Percentiles rank a stretch among this genome's conserved stretches.
These are phyloP conservation scores for Sporothrix dimorphospora DNA, from an alignment of 2,329 filamentous ascomycete genomes.

Conservation along the genomic window DNA sequence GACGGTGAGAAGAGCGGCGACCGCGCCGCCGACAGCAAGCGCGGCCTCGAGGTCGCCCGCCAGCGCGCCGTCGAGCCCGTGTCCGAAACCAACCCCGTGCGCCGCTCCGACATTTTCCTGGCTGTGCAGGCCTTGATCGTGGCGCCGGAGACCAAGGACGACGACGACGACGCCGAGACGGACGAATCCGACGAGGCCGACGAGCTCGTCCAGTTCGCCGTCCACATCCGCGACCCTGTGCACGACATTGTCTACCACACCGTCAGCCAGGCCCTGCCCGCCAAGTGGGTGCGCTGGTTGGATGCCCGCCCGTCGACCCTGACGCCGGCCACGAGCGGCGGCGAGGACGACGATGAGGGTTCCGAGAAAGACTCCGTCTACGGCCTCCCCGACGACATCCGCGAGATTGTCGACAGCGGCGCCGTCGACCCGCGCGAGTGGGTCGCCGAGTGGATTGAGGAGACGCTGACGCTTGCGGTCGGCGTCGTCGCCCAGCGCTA, in stretches of 20 bases:
- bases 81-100: constrained; percentile 83
- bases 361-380: constrained; percentile 37
- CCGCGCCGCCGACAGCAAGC: constrained; percentile 22
- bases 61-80: constrained; percentile 77
- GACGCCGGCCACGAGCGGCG: constrained; percentile 54
- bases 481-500: constrained; percentile 93
- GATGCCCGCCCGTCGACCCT: constrained; percentile 70
- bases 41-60: constrained; percentile 76
- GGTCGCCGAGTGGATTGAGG: constrained; percentile 97
- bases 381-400: constrained; percentile 76
- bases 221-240: constrained; percentile 84
- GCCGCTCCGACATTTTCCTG: constrained; percentile 92
- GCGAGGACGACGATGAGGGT: constrained; percentile 29
- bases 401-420: constrained; percentile 74
- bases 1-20: constrained; percentile 41
- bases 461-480: constrained; percentile 74
- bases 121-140: constrained; percentile 79
- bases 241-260: constrained; percentile 87
- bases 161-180: constrained; percentile 71
- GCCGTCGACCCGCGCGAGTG: constrained; percentile 92
- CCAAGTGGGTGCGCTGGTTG: constrained; percentile 88
- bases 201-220: constrained; percentile 70
- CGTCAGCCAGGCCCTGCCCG: constrained; percentile 80
- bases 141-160: constrained; percentile 58
- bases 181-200: constrained; percentile 69